Evolutionary conservation across 805 yeast genomes (phyloP).

Genomic region (Tetrapisispora phaffii): DNA sequence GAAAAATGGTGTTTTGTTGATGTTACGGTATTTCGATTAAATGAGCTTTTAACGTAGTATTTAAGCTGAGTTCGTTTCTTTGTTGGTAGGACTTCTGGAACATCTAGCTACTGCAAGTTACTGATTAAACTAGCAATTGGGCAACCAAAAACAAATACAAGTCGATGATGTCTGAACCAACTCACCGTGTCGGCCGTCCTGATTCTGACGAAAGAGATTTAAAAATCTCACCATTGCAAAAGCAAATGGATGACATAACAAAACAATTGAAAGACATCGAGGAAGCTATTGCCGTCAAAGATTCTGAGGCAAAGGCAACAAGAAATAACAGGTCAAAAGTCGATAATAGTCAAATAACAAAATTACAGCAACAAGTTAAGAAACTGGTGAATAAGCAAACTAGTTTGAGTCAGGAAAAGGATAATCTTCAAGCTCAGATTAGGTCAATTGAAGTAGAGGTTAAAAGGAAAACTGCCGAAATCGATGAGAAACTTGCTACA

Average conservation of each 20-base stretch:
- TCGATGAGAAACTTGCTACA: constrained; percentile 23
- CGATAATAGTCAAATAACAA: neutral
- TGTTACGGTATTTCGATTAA: no score
- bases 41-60: neutral
- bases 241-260: neutral
- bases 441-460: constrained; percentile 53
- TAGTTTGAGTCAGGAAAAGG: constrained; percentile 35
- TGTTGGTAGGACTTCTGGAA: no score
- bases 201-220: neutral
- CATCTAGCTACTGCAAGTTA: no score
- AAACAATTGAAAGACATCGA: neutral
- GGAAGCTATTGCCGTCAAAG: neutral
- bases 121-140: no score
- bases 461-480: constrained; percentile 65
- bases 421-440: constrained; percentile 48
- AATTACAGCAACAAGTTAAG: constrained; percentile 36
- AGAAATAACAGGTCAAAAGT: neutral
- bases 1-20: no score
- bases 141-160: no score
- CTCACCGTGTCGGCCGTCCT: neutral
- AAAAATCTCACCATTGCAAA: neutral
- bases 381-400: constrained; percentile 37
- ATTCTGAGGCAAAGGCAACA: neutral
- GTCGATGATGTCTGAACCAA: neutral
- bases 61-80: no score